Evolutionary conservation across 345 rosid species (phyloP).

Genomic region (Salix arbutifolia): DNA sequence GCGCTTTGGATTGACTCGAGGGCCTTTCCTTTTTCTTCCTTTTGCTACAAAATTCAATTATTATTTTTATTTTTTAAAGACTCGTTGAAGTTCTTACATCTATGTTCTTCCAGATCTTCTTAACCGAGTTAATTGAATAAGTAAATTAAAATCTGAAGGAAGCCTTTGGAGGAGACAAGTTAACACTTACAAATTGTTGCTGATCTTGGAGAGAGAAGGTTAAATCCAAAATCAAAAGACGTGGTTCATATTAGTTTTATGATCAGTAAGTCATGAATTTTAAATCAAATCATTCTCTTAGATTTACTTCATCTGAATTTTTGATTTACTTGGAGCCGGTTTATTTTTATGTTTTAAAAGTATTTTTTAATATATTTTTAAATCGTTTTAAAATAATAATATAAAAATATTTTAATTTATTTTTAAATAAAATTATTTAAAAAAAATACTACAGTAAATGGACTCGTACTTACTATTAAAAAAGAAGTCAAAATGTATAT

Average conservation of each 20-base stretch:
- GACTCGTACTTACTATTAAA: too few relatives aligned
- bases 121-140: background rate
- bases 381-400: too few relatives aligned
- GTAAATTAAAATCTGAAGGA: background rate
- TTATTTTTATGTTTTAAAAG: too few relatives aligned
- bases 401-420: too few relatives aligned
- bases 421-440: too few relatives aligned
- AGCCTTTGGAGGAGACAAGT: background rate
- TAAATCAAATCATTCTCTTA: too few relatives aligned
- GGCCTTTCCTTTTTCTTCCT: constrained; percentile 29
- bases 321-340: too few relatives aligned
- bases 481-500: too few relatives aligned
- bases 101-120: constrained; percentile 5
- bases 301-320: too few relatives aligned
- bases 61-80: constrained; percentile 1
- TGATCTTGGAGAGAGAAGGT: background rate
- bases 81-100: background rate
- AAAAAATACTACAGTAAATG: too few relatives aligned
- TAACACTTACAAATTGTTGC: background rate
- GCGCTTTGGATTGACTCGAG: constrained; percentile 70
- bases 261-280: too few relatives aligned
- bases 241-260: background rate
- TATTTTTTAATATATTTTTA: too few relatives aligned
- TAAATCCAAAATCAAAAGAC: background rate
- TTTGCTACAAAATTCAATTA: background rate